Base-by-base conservation (phyloP, 2,329 filamentous ascomycete genomes). In the Nemania abortiva region DNA sequence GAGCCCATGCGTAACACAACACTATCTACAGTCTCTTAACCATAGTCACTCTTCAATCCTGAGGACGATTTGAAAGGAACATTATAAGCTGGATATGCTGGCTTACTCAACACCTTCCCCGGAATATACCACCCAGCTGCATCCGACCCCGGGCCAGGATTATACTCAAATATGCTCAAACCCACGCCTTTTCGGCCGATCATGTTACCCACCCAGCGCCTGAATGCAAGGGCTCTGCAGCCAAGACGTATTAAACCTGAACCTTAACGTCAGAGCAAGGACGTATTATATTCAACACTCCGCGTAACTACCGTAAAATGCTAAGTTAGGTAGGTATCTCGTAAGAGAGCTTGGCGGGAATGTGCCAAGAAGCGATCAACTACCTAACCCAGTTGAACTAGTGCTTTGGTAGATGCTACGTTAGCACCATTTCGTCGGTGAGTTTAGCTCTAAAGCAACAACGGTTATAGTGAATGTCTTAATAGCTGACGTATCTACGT, bases 131-230 rank as follows among this genome's bases (percentile, higher is more conserved):
- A 42, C 22, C 2, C 39, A 24, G 22, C 3, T n/a, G 1, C 11
- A 15, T 22, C 39, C 2, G 24, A 9, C 6, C 37, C 42, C n/a
- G n/a, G n/a, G 6, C 39, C 45, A 18, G 27, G n/a, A 31, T 39
- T 31, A 13, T 55, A 64, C 66, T 64, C 66, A 68, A 68, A 68
- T 18, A n/a, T 64, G 60, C 66, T 68, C 66, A 68, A 27, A 50
- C 22, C 31, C 31, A 61, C 27, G 20, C 37, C 58, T 45, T 63
- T 67, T 62, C 53, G 52, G 65, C 58, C 34, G 65, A 58, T 27
- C 34, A 42, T 45, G 63, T 63, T 58, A 63, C 58, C 34, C 37
- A 50, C 3, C 45, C 34, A 27, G 13, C 47, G 45, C 52, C 37
- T 37, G 2, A 13, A 67, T 63, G 58, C 64, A 63, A 37, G 53